Evolutionary conservation across 768 basidiomycete species (phyloP), one percentile per base, ranked within the genome.

Genomic region (Pleurotus platypus): DNA sequence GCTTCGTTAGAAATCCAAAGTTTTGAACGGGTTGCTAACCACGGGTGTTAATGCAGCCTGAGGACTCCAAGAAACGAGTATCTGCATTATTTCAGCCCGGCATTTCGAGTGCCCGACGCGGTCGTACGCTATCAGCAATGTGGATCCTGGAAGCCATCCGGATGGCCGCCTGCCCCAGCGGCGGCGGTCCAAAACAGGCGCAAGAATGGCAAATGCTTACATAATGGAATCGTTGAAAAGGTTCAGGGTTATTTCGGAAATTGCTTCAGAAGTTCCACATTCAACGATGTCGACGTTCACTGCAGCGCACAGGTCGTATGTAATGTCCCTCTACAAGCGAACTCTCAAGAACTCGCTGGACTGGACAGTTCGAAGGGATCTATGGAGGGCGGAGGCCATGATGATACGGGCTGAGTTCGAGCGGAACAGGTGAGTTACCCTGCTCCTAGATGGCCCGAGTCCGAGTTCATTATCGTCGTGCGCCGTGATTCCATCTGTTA

Each of bases 361-460:
- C 72, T 98, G 96, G 96, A 86, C 83, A 46, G 78, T 97, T 62
- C 80, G 89, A 57, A 78, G 95, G 55, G 90, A 94, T 66, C 67
- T 92, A 1, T 98, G 93, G 93, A 83, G 95, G 59, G 80, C 78
- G 56, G 83, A 88, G 71, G 94, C 95, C 11, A 72, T 95, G 64
- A 76, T 87, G 70, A 92, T 98, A 61, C 77, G 96, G 60, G 94
- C 94, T 59, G 84, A 92, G 69, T 98, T 98, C 69, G 96, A 98
- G 76, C 75, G 80, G 63, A 94, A 98, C 80, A 84, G 94, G 92
- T 92, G 69, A 58, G 82, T 75, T 50, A 60, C 16, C 24, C 35
- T 12, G 24, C 22, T 11, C 8, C 7, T 59, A 42, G 15, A 37
- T 39, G 26, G 47, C 43, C 55, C 22, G 45, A 26, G 22, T 38